A percentile compares a stretch with the other conserved stretches of the same genome.
These are phyloP conservation scores for Podospora australis DNA, from an alignment of 495 filamentous ascomycete species.

Conservation along the genomic window DNA sequence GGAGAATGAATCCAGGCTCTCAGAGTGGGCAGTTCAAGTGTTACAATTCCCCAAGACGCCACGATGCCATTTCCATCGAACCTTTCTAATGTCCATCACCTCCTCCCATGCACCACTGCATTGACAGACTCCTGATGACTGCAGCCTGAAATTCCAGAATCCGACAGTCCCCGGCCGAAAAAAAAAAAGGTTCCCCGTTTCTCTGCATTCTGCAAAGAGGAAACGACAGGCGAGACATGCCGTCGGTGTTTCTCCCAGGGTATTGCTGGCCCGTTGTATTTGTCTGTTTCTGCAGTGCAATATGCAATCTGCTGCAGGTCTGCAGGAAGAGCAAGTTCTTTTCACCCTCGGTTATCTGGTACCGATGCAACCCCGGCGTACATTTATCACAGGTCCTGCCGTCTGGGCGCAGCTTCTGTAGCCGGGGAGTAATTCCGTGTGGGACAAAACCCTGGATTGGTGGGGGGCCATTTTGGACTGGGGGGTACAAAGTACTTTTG, in stretches of 20 bases:
- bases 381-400: not conserved
- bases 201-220: not conserved
- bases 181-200: no score
- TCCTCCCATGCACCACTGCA: not conserved
- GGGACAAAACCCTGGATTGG: not conserved
- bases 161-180: not conserved
- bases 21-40: no score
- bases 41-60: no score
- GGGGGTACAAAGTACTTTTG: no score
- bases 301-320: not conserved
- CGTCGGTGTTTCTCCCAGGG: constrained; percentile 1
- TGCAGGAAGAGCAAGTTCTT: not conserved
- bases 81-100: no score
- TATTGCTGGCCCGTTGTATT: not conserved
- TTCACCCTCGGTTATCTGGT: not conserved
- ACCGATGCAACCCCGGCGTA: not conserved
- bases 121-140: not conserved
- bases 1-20: not conserved
- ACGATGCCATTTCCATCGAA: no score
- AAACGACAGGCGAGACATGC: not conserved
- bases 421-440: not conserved
- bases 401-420: not conserved
- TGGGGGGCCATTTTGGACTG: not conserved
- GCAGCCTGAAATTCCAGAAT: not conserved
- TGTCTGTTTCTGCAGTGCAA: not conserved